Evolutionary conservation across 257 asterid genomes (phyloP).

Genomic region (Solanum pimpinellifolium): DNA sequence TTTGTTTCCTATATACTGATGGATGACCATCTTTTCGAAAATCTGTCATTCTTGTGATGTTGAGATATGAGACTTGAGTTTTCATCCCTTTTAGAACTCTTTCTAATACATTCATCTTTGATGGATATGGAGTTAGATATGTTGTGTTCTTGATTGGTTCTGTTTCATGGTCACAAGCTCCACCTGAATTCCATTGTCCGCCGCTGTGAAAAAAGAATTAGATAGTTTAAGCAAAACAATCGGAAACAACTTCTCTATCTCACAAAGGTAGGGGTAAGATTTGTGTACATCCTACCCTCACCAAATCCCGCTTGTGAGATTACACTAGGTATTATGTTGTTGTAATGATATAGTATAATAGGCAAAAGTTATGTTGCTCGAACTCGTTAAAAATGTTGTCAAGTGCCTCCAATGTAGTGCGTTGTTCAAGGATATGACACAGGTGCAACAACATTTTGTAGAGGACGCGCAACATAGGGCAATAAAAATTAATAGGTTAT

Average conservation of each 20-base stretch:
- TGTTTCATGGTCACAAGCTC: conserved; percentile 45
- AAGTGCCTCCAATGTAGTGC: not conserved
- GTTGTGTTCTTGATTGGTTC: conserved; percentile 41
- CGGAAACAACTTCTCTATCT: not conserved
- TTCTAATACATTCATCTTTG: conserved; percentile 44
- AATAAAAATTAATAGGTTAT: not conserved
- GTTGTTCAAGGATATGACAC: not conserved
- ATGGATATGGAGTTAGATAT: conserved; percentile 35
- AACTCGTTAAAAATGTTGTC: not conserved
- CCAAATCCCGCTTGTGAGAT: not conserved
- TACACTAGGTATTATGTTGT: not conserved
- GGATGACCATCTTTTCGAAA: conserved; percentile 64
- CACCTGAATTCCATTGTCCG: conserved; percentile 78
- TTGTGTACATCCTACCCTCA: not conserved
- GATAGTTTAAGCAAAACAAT: not conserved
- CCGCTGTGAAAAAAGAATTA: conserved; percentile 18
- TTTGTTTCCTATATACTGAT: conserved; percentile 40
- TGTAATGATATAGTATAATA: not conserved
- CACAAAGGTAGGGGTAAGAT: not conserved
- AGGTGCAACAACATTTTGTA: not conserved
- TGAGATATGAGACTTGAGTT: conserved; percentile 32
- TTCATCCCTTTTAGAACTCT: conserved; percentile 28
- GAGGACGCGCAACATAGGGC: not conserved
- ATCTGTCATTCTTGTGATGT: conserved; percentile 56
- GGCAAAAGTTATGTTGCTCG: not conserved